Percentiles rank a stretch among this genome's conserved stretches.
phyloP scores from a whole-genome alignment of 805 yeast genomes.

The Pichia insulana region DNA sequence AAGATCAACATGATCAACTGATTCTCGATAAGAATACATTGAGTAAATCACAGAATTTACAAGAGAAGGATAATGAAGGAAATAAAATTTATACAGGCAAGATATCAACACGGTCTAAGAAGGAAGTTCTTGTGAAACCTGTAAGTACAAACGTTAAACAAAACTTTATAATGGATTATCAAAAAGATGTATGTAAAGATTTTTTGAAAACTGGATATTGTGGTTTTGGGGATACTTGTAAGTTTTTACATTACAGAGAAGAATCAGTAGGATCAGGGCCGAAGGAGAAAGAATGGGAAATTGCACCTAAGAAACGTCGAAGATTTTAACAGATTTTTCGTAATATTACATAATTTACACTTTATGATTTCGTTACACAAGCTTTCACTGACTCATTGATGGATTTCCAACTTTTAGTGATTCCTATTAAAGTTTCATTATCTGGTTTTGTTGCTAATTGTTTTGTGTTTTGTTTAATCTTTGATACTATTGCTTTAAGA shows the following conservation, averaged over 20 bases:
- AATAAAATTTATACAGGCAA: conserved; percentile 25
- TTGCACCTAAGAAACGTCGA: conserved; percentile 16
- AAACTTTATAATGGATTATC: conserved; percentile 73
- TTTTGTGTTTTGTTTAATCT: not conserved
- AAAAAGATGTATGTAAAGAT: conserved; percentile 92
- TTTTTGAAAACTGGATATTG: conserved; percentile 86
- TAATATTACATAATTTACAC: not conserved
- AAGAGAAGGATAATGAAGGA: conserved; percentile 15
- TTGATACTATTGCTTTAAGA: not conserved
- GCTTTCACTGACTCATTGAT: conserved; percentile 4
- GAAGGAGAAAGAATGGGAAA: conserved; percentile 8
- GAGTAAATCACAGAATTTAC: conserved; percentile 3
- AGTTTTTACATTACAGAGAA: conserved; percentile 84
- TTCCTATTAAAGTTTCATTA: not conserved
- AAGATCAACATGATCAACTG: conserved; percentile 17
- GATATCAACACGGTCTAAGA: conserved; percentile 8
- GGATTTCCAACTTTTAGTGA: conserved; percentile 3
- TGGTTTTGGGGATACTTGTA: conserved; percentile 96
- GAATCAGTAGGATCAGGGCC: conserved; percentile 44
- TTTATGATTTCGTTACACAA: conserved; percentile 5
- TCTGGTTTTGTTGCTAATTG: not conserved
- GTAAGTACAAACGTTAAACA: conserved; percentile 43
- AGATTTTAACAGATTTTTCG: conserved; percentile 13
- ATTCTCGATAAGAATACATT: conserved; percentile 1
- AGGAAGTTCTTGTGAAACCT: conserved; percentile 17